phyloP scores from a whole-genome alignment of 768 basidiomycete genomes.

The Strobilomyces dryophilus region DNA sequence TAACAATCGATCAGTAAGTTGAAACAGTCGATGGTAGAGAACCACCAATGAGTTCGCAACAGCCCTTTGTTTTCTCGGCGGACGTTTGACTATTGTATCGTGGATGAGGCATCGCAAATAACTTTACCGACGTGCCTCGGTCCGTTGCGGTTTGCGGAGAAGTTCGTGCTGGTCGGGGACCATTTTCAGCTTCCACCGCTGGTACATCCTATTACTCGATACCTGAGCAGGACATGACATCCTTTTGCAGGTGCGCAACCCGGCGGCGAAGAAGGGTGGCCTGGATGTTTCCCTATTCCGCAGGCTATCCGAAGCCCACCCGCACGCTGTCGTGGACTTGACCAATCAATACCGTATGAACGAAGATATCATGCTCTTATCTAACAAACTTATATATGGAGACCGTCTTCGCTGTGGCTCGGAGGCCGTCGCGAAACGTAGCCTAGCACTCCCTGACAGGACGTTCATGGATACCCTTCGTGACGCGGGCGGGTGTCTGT shows the following conservation, averaged over 20 bases:
- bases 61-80: conserved; percentile 84
- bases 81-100: conserved; percentile 93
- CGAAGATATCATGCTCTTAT: conserved; percentile 88
- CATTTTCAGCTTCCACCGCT: conserved; percentile 96
- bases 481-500: conserved; percentile 24
- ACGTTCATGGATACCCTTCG: conserved; percentile 45
- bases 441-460: conserved; percentile 49
- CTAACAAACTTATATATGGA: conserved; percentile 82
- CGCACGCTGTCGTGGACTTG: conserved; percentile 80
- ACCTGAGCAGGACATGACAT: neutral
- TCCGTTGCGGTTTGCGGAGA: conserved; percentile 85
- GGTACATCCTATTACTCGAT: conserved; percentile 39
- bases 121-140: conserved; percentile 94
- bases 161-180: conserved; percentile 93
- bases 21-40: neutral
- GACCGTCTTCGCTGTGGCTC: conserved; percentile 77
- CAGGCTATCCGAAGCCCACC: conserved; percentile 82
- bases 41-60: conserved; percentile 6
- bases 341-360: conserved; percentile 96
- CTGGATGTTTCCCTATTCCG: conserved; percentile 90
- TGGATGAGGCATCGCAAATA: conserved; percentile 98
- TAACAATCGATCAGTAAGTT: conserved; percentile 90
- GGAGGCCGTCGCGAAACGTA: conserved; percentile 58
- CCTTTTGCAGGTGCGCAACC: conserved; percentile 69
- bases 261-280: conserved; percentile 75